Base-by-base conservation (phyloP, 768 basidiomycete genomes). In the Rhizopogon roseolus region DNA sequence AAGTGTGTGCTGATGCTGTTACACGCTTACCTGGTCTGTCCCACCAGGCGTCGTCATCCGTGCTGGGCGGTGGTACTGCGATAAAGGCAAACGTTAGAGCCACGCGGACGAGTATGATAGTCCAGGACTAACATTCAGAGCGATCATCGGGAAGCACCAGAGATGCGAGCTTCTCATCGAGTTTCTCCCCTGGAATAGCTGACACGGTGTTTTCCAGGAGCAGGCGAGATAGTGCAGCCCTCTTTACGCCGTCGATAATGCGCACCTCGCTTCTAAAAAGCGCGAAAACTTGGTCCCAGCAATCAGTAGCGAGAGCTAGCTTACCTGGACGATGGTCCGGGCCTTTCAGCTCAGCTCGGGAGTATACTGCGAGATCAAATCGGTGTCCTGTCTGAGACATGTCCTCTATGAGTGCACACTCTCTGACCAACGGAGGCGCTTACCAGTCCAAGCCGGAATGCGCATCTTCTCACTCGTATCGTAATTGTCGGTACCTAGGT, bases 371-470 rank as follows among this genome's bases (percentile, higher is more conserved):
- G 43, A 94, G 75, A 57, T 93, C 86, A 25, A 98, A 76, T 34
- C 76, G 73, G 9, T 7, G 98, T 84, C n/a, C 97, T 90, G 74
- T 99, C 97, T 93, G 38, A 51, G 6, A 39, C 16, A 34, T 45
- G 49, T 41, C 13, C 51, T 67, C 42, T 53, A 55, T 56, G 39
- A 25, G 34, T 29, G 4, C 4, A 46, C 25, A 38, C 17, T 19
- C 38, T 28, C 53, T n/a, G n/a, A 36, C 14, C 28, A n/a, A 38
- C 28, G 29, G 38, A 50, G 38, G 5, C 29, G 29, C 79, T 55
- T 53, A 93, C 93, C 93, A 62, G 96, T 98, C 95, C 95, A 98
- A 16, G 96, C 93, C 5, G 97, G 97, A 64, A 97, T 88, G 25
- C 97, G 82, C 80, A 86, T 83, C 74, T 98, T 99, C 71, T 98